Base-by-base conservation (phyloP, 495 filamentous ascomycete genomes). In the Talaromyces proteolyticus region DNA sequence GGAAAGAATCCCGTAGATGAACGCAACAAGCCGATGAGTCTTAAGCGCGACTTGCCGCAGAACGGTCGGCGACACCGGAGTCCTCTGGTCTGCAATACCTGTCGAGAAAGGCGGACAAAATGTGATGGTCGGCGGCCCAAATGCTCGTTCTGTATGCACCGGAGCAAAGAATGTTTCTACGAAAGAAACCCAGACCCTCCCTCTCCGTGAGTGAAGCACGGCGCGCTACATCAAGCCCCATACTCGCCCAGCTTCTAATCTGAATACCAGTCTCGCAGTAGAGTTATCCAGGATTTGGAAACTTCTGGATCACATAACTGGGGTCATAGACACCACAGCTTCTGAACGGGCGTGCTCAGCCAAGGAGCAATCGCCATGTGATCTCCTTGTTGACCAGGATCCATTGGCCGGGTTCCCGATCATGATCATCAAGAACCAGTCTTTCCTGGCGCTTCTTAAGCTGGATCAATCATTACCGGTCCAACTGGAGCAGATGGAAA, bases 61-160 rank as follows among this genome's bases (percentile, higher is more conserved):
- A 41, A 19, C 38, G 38, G 38, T 41, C 38, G 21, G 38, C 38
- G 38, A 41, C 38, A 41, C 16, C 38, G 38, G 16, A 41, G 38
- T 41, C 38, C 38, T 41, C n/a, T 41, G 38, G 38, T 19, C 38
- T 41, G 38, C 38, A 41, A 41, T 41, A 41, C 38, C 8, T 41
- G 38, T 19, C 38, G 38, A 41, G 38, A 41, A 41, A 41, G 38
- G n/a, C 38, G 38, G 38, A 41, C 38, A 41, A 41, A 41, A 41
- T 41, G 38, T 41, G 38, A 41, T 41, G 38, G 38, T 10, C 38
- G 21, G 38, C 38, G 38, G 38, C 38, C 38, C 21, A 41, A 41
- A 41, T 41, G 38, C 38, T 41, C 38, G 38, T 41, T 41, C 38
- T 41, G 38, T 41, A 41, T 41, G 38, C 38, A 41, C 1, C 38